These are phyloP conservation scores for Suhomyces vadensis DNA, from an alignment of 805 yeast genomes.

Conservation along the genomic window DNA sequence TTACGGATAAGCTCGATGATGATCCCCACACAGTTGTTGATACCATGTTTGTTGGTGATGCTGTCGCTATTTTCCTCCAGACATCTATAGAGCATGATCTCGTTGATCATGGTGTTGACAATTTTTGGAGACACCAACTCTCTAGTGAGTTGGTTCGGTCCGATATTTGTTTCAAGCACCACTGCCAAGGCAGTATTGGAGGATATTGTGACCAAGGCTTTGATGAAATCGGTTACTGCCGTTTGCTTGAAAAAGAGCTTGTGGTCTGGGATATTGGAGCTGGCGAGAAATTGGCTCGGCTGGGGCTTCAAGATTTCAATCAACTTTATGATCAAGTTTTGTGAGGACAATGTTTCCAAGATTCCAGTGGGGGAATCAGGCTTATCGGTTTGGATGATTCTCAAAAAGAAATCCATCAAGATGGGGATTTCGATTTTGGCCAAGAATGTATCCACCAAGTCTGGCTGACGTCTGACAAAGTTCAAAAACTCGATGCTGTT, in stretches of 20 bases:
- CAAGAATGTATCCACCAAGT: constrained; percentile 77
- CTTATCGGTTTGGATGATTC: constrained; percentile 90
- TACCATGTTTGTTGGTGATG: constrained; percentile 71
- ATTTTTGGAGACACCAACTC: constrained; percentile 79
- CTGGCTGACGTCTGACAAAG: constrained; percentile 68
- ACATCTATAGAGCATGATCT: constrained; percentile 57
- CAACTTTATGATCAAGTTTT: constrained; percentile 70
- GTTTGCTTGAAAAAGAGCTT: constrained; percentile 61
- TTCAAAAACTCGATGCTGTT: constrained; percentile 59
- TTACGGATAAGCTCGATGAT: constrained; percentile 92
- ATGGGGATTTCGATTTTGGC: constrained; percentile 91
- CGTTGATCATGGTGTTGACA: constrained; percentile 63
- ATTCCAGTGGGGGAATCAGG: constrained; percentile 88
- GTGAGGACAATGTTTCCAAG: constrained; percentile 70
- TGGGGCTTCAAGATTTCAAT: constrained; percentile 70
- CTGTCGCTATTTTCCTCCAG: constrained; percentile 7
- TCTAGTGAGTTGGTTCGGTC: constrained; percentile 92
- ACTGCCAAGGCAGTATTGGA: constrained; percentile 74
- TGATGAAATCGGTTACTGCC: constrained; percentile 92
- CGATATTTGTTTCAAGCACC: constrained; percentile 86
- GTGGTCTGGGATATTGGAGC: constrained; percentile 28
- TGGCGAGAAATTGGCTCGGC: constrained; percentile 49
- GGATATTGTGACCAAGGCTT: constrained; percentile 90
- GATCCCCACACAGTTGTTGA: constrained; percentile 92
- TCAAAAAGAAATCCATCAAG: constrained; percentile 85